These are phyloP conservation scores for Thelonectria blattea DNA, from an alignment of 2,329 filamentous ascomycete genomes.

Conservation along the genomic window DNA sequence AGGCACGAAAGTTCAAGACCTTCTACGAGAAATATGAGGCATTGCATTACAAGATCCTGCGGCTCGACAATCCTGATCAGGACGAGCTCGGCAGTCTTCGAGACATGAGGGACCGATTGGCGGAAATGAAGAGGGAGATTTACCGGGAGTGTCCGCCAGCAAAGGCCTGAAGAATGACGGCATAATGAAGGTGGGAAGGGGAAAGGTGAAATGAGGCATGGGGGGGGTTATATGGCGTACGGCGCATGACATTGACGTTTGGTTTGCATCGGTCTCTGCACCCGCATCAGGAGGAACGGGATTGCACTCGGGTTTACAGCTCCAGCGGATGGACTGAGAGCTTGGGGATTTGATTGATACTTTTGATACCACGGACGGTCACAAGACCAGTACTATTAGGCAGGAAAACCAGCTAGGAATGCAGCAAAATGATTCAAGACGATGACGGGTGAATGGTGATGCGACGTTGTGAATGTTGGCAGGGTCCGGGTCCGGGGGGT, in stretches of 20 bases:
- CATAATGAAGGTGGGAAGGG: slow-evolving; percentile 23
- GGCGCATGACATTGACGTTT: slow-evolving; percentile 27
- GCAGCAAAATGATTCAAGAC: slow-evolving; percentile 30
- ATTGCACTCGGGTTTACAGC: slow-evolving; percentile 30
- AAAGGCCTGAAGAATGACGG: slow-evolving; percentile 32
- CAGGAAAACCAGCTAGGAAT: slow-evolving; percentile 30
- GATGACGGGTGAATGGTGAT: slow-evolving; percentile 1
- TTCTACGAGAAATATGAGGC: slow-evolving; percentile 63
- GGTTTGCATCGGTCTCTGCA: slow-evolving; percentile 30
- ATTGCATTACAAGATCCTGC: slow-evolving; percentile 61
- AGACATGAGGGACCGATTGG: slow-evolving; percentile 61
- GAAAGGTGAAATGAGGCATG: too few relatives aligned
- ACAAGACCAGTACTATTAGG: slow-evolving; percentile 27
- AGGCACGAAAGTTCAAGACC: slow-evolving; percentile 61
- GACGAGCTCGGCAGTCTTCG: slow-evolving; percentile 58
- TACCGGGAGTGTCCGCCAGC: slow-evolving; percentile 51
- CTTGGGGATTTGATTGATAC: slow-evolving; percentile 32
- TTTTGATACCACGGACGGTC: slow-evolving; percentile 38
- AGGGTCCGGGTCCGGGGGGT: not conserved
- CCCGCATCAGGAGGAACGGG: slow-evolving; percentile 33
- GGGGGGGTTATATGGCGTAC: slow-evolving; percentile 21
- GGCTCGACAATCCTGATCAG: slow-evolving; percentile 56
- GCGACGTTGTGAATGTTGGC: not conserved
- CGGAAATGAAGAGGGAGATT: slow-evolving; percentile 65
- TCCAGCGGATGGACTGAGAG: slow-evolving; percentile 26